Base-by-base conservation (phyloP, 2,329 filamentous ascomycete species). In the Fusarium sp. region DNA sequence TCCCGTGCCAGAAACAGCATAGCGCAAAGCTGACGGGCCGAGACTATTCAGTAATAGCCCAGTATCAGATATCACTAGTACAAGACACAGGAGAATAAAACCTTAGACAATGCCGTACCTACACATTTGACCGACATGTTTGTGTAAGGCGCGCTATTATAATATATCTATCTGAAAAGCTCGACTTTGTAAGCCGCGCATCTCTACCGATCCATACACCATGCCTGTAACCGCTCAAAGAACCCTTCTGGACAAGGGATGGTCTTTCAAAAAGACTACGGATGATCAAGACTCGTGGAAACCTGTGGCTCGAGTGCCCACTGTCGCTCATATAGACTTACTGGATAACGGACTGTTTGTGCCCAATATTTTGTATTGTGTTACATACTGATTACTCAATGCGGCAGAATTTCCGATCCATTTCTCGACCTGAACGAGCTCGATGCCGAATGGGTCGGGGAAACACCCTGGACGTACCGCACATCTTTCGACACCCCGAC, bases 341-440 rank as follows among this genome's bases (percentile, higher is more conserved):
- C 15, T 66, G 45, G n/a, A 66, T 4, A 65, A 66, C 23, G 55
- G 49, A 42, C 18, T 46, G 63, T 66, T 30, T 33, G 61, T 55
- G 8, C 8, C 6, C 7, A 1, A 11, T 3, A 6, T 20, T 7
- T 12, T 18, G 2, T 7, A 4, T 2, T 8, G 2, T 15, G 3
- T 4, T 13, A 9, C 2, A 13, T 45, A 8, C 56, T 58, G 6
- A 58, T n/a, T 1, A 3, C 7, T 16, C 9, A 12, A 9, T 42
- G 9, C 40, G 23, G 9, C 8, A 45, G 13, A 41, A 23, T 23
- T 4, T 23, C 23, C 23, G 23, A 23, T 23, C 23, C 23, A 23
- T 23, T 6, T 23, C 23, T 23, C 23, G 23, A 23, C 23, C 23
- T 23, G 23, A 23, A 23, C 23, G 23, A 23, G 23, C 23, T 23